phyloP scores from a whole-genome alignment of 192 early-diverging fungal species.

The Coemansia sp. region DNA sequence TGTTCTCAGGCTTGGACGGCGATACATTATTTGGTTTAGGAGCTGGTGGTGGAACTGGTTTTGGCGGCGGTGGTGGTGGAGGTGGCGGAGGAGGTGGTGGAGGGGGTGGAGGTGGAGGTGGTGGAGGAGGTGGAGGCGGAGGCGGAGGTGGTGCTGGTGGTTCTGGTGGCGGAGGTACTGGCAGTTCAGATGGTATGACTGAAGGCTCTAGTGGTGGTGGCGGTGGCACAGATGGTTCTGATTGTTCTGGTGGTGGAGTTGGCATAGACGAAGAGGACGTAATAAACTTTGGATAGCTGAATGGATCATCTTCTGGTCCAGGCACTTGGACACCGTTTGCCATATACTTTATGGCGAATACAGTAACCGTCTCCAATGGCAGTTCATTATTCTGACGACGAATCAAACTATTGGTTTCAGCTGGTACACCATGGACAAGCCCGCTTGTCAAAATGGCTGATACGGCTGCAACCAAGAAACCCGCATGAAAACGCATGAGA shows the following conservation, averaged over 20 bases:
- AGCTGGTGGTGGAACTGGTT: neutral
- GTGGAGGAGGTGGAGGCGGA: neutral
- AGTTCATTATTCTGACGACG: slow-evolving; percentile 8
- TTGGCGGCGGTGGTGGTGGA: neutral
- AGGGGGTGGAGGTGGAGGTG: neutral
- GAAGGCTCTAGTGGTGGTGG: neutral
- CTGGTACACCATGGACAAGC: neutral
- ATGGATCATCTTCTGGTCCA: neutral
- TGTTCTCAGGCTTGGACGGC: neutral
- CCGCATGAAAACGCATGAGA: neutral
- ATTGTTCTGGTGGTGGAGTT: neutral
- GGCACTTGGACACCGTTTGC: neutral
- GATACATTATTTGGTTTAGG: neutral
- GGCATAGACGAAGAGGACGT: neutral
- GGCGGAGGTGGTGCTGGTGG: neutral
- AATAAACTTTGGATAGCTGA: slow-evolving; percentile 10
- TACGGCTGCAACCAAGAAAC: neutral
- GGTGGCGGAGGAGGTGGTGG: neutral
- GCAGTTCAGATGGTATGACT: neutral
- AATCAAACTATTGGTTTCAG: slow-evolving; percentile 9
- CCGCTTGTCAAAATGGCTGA: neutral
- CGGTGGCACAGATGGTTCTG: neutral
- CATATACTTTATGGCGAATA: slow-evolving; percentile 1
- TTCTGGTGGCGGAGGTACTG: neutral
- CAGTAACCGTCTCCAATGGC: neutral